Conservation (phyloP, 2,329 filamentous ascomycete species). For the Microsporum canis region DNA sequence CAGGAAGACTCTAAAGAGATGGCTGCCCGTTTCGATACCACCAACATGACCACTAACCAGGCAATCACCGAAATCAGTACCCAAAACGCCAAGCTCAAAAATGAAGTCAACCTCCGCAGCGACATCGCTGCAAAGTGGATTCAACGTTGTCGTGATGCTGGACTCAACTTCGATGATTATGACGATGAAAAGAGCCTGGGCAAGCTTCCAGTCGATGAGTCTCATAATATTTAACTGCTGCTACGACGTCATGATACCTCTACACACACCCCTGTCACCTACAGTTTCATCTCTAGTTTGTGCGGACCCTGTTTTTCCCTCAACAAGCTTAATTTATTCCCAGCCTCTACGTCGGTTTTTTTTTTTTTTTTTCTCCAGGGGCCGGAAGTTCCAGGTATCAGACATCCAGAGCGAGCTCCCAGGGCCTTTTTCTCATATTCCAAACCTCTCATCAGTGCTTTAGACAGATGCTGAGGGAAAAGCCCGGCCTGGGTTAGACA, state of each 20-base stretch:
- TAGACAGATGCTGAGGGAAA: background rate
- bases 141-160: conserved; percentile 36
- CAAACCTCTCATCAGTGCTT: background rate
- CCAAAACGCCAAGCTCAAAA: conserved; percentile 90
- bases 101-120: conserved; percentile 74
- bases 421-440: background rate
- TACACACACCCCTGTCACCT: background rate
- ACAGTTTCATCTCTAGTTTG: background rate
- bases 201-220: conserved; percentile 13
- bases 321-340: background rate
- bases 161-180: conserved; percentile 40
- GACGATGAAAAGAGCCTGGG: conserved; percentile 34
- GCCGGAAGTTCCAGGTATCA: background rate
- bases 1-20: conserved; percentile 37
- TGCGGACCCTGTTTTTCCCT: background rate
- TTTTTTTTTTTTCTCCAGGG: background rate
- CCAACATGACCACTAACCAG: conserved; percentile 35
- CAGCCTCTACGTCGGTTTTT: background rate
- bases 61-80: conserved; percentile 73
- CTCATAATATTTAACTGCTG: conserved; percentile 6
- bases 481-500: background rate
- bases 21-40: conserved; percentile 32
- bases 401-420: background rate
- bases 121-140: conserved; percentile 49
- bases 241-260: background rate